phyloP scores from a whole-genome alignment of 2,329 filamentous ascomycete genomes.

The Juglanconis juglandina region DNA sequence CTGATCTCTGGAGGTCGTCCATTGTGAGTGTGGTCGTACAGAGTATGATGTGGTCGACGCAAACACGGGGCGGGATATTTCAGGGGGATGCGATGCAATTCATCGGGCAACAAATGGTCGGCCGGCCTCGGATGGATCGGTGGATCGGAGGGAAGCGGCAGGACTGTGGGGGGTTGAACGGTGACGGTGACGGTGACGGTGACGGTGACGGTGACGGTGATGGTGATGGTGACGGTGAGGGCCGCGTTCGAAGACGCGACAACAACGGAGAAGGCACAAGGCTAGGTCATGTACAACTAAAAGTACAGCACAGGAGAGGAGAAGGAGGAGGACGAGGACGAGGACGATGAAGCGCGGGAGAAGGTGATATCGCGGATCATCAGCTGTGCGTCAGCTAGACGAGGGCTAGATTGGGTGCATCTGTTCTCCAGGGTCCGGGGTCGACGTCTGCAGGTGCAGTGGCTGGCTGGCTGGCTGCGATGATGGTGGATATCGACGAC shows the following conservation, averaged over 20 bases:
- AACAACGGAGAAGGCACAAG: conserved; percentile 5
- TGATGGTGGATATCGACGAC: too few relatives aligned
- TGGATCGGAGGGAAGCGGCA: background rate
- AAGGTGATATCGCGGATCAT: background rate
- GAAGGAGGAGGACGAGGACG: background rate
- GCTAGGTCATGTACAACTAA: background rate
- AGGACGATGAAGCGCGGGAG: background rate
- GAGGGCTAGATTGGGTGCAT: background rate
- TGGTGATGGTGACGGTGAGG: background rate
- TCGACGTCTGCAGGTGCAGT: background rate
- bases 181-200: too few relatives aligned
- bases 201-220: too few relatives aligned
- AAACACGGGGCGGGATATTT: conserved; percentile 14
- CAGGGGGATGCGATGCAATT: conserved; percentile 6
- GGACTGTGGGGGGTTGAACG: too few relatives aligned
- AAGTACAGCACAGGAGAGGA: background rate
- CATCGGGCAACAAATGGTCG: conserved; percentile 10
- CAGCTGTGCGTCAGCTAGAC: background rate
- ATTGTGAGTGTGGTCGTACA: conserved; percentile 37
- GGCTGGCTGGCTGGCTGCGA: too few relatives aligned
- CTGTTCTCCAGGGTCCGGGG: background rate
- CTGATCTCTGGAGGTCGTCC: conserved; percentile 76
- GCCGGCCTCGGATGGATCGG: conserved; percentile 2
- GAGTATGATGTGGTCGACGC: conserved; percentile 21
- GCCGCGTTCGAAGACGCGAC: background rate